A percentile compares a stretch with the other conserved stretches of the same genome.
phyloP scores from a whole-genome alignment of 345 rosid species.

The Fremontodendron californicum region DNA sequence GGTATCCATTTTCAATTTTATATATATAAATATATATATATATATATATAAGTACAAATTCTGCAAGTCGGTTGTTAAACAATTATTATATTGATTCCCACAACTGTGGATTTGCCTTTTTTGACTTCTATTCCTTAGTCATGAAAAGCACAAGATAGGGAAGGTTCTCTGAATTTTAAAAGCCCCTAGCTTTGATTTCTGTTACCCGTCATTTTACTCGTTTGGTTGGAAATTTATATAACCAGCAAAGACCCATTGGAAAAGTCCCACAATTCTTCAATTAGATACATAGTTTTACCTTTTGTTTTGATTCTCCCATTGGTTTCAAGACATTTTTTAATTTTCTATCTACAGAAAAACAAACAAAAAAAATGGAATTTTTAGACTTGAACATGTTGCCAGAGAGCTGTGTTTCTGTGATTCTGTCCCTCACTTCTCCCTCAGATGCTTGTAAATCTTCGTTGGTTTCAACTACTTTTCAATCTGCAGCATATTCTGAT shows the following conservation, averaged over 20 bases:
- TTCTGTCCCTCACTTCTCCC: constrained; percentile 64
- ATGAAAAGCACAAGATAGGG: background rate
- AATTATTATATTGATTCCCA: background rate
- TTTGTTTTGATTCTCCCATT: background rate
- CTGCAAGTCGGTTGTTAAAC: background rate
- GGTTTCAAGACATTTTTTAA: background rate
- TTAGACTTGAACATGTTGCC: constrained; percentile 33
- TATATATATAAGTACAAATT: no score
- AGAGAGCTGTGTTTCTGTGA: constrained; percentile 50
- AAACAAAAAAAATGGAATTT: background rate
- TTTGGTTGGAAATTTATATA: background rate
- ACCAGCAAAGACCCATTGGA: background rate
- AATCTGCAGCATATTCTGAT: constrained; percentile 61
- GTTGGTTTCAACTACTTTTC: constrained; percentile 40
- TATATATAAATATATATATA: no score
- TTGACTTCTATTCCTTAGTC: background rate
- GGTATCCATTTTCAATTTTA: no score
- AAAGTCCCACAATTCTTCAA: background rate
- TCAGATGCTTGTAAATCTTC: constrained; percentile 46
- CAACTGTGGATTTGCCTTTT: background rate
- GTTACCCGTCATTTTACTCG: background rate
- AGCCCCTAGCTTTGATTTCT: background rate
- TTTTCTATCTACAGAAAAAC: background rate
- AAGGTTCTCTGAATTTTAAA: background rate
- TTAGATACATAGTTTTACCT: background rate